Evolutionary conservation across 768 basidiomycete species (phyloP).

Genomic region (Galerina sulciceps): DNA sequence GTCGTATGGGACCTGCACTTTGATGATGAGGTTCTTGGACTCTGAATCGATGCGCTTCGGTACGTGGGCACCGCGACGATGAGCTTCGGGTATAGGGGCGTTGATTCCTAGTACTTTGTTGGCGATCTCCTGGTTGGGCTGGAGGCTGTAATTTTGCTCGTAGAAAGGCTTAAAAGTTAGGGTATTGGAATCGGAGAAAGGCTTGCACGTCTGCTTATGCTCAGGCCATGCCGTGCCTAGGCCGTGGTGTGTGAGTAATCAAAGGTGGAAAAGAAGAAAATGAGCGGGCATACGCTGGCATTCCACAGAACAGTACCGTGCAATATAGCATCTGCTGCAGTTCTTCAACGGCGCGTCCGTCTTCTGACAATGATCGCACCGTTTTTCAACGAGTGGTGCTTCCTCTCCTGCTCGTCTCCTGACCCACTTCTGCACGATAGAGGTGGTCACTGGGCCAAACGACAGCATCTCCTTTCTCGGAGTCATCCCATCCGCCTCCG

Average conservation of each 20-base stretch:
- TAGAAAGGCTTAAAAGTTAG: constrained; percentile 53
- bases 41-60: constrained; percentile 12
- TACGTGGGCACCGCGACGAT: background rate
- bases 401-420: constrained; percentile 47
- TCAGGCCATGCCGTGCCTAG: constrained; percentile 47
- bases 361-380: constrained; percentile 43
- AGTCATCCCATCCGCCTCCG: constrained; percentile 40
- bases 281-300: constrained; percentile 51
- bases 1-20: constrained; percentile 50
- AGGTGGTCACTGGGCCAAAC: constrained; percentile 48
- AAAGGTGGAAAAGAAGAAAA: background rate
- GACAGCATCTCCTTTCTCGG: constrained; percentile 32
- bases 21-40: constrained; percentile 52
- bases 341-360: constrained; percentile 35
- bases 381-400: constrained; percentile 44
- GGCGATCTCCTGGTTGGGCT: constrained; percentile 20
- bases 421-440: constrained; percentile 49
- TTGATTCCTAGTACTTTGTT: background rate
- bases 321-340: constrained; percentile 48
- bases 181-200: constrained; percentile 46
- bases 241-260: background rate
- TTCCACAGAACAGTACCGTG: constrained; percentile 54
- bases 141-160: background rate
- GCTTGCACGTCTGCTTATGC: constrained; percentile 51
- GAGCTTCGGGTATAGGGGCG: background rate